Evolutionary conservation across 208 protist species (phyloP).

Genomic region (Hexamita inflata): DNA sequence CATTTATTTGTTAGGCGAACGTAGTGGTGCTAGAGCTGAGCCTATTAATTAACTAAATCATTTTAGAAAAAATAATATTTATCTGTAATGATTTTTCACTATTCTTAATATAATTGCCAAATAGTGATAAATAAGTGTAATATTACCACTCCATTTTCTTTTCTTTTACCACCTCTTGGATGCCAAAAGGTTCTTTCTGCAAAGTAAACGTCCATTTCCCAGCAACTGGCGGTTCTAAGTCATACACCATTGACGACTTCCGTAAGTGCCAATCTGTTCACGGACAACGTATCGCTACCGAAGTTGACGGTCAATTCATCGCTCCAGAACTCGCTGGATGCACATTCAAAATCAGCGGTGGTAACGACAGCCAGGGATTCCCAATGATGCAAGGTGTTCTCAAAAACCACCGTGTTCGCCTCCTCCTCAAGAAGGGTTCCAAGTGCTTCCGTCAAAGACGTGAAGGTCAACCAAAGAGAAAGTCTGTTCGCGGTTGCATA

Average conservation of each 20-base stretch:
- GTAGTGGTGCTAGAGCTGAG: too few species aligned
- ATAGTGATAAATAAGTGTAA: too few species aligned
- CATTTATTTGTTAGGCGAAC: too few species aligned
- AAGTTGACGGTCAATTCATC: slow-evolving; percentile 62
- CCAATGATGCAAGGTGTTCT: slow-evolving; percentile 97
- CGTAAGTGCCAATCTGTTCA: slow-evolving; percentile 59
- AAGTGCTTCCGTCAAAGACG: slow-evolving; percentile 60
- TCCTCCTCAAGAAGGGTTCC: slow-evolving; percentile 68
- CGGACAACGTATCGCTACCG: slow-evolving; percentile 64
- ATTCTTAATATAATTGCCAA: too few species aligned
- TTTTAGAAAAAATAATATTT: too few species aligned
- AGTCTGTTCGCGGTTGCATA: slow-evolving; percentile 95
- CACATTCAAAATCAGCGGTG: slow-evolving; percentile 91
- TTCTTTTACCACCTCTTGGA: too few species aligned
- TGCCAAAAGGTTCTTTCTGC: slow-evolving; percentile 28
- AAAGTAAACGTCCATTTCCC: slow-evolving; percentile 73
- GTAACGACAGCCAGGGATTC: slow-evolving; percentile 98
- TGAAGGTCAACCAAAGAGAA: slow-evolving; percentile 85
- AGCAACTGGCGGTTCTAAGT: slow-evolving; percentile 62
- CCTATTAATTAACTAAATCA: too few species aligned
- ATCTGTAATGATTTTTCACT: too few species aligned
- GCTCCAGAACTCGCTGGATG: slow-evolving; percentile 83
- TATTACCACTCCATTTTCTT: too few species aligned
- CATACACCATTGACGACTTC: slow-evolving; percentile 67
- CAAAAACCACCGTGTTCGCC: slow-evolving; percentile 75